Base-by-base conservation (phyloP, 2,329 filamentous ascomycete species). In the Endocalyx cinctus region DNA sequence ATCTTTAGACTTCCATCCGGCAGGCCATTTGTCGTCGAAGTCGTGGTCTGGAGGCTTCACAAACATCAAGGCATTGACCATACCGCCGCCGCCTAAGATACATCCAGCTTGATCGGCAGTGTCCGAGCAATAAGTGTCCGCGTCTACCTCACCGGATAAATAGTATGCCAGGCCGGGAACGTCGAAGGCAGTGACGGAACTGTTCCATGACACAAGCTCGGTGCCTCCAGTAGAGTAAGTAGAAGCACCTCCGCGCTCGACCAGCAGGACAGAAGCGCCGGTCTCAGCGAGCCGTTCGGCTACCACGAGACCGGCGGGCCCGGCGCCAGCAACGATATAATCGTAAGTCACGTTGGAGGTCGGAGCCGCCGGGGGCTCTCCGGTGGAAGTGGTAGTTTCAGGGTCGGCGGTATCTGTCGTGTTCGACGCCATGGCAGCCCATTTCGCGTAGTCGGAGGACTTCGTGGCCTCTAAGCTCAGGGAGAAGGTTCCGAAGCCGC, bases 281-380 rank as follows among this genome's bases (percentile, higher is more conserved):
- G 55, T 50, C 46, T 64, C 59, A 5, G 55, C 57, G 8, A 64
- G 48, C 12, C 58, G 50, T 37, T 57, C 51, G 4, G 60, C 59
- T 1, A 52, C 50, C 14, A 63, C 47, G 36, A 63, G 47, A 16
- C 61, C 60, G 5, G 58, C 51, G 10, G 58, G 51, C 13, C 60
- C 60, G 16, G 52, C 60, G 25, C 60, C 60, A 1, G 57, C 59
- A 8, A 64, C 53, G 13, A 64, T 64, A 31, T 60, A 60, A 31
- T 64, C 60, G 38, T 61, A 64, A 3, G 59, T 62, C 2, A 40
- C 36, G 46, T 61, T 62, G 39, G 49, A 52, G 8, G 20, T 23
- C 20, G 20, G 20, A 8, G 20, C 8, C 8, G 20, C 8, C 20
- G 20, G 20, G n/a, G 8, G 8, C n/a, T n/a, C n/a, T n/a, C n/a